Conservation (phyloP, 345 rosid genomes). For the Gynandropsis gynandra region DNA sequence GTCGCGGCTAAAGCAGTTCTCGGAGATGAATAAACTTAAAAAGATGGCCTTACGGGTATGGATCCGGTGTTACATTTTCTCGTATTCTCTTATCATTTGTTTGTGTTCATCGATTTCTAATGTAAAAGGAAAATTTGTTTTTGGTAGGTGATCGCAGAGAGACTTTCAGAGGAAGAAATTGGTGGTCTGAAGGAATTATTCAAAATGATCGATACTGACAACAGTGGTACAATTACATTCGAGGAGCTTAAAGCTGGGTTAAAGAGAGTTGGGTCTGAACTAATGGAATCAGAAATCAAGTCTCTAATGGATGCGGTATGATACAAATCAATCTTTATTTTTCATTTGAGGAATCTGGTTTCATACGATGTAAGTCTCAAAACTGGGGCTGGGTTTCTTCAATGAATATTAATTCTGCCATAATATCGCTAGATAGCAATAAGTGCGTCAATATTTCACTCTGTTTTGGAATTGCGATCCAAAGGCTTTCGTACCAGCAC, state of each 20-base stretch:
- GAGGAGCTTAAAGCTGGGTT: constrained; percentile 91
- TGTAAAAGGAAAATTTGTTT: background rate
- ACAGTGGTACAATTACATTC: constrained; percentile 79
- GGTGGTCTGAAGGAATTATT: constrained; percentile 89
- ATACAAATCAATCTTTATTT: too few species aligned
- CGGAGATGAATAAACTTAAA: constrained; percentile 92
- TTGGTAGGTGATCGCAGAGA: constrained; percentile 87
- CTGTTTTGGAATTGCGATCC: too few species aligned
- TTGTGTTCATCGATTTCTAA: background rate
- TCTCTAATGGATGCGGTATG: constrained; percentile 87
- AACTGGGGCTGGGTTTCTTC: too few species aligned
- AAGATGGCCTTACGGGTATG: constrained; percentile 95
- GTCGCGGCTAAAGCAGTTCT: constrained; percentile 87
- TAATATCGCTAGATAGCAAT: too few species aligned
- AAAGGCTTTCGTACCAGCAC: too few species aligned
- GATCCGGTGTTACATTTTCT: background rate
- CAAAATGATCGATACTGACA: constrained; percentile 93
- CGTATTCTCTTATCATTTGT: background rate
- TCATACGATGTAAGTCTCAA: too few species aligned
- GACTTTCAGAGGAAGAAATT: constrained; percentile 95
- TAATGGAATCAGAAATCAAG: constrained; percentile 91
- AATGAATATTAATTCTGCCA: too few species aligned
- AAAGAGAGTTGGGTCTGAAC: constrained; percentile 75
- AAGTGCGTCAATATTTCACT: too few species aligned
- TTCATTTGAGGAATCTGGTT: too few species aligned